Evolutionary conservation across 2,329 filamentous ascomycete genomes (phyloP), one percentile per base, ranked within the genome.

Genomic region (Sarocladiaceae sp.): DNA sequence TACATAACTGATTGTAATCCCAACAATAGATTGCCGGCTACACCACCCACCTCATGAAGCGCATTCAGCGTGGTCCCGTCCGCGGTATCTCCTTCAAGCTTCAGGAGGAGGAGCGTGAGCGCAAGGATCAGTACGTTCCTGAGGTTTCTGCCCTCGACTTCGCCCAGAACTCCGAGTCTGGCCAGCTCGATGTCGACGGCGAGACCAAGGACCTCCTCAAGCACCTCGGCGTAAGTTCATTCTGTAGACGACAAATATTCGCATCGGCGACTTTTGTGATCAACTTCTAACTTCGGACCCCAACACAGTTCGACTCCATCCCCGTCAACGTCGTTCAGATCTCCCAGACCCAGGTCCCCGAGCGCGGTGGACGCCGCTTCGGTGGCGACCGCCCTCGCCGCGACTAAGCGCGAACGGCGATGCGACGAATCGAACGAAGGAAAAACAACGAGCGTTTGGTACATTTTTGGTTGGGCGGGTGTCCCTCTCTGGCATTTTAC

Each of bases 21-120:
- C 31, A 10, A 40, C 29, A 49, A 44, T 56, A 91, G 88, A 94
- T 95, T 77, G 90, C 93, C 66, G 93, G 93, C 64, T 97, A 95
- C 83, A 95, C 91, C 63, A 97, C 93, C 58, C 89, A 95, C 70
- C 71, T 94, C 74, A 98, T 98, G 94, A 97, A 97, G 85, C 93
- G 93, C 74, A 98, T 98, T 63, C 93, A 97, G 81, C 89, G 93
- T 71, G 93, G 93, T 57, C 93, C 93, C 57, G 93, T 98, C 73
- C 94, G 93, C 64, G 93, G 93, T 80, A 98, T 98, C 76, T 98
- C 94, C 73, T 98, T 98, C 90, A 98, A 98, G 83, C 88, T 98
- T 51, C 93, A 98, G 78, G 93, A 98, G 80, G 93, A 98, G 80
- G 93, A 98, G 85, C 88, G 93, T 82, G 93, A 98, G 79, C 86